A percentile compares a stretch with the other conserved stretches of the same genome.
These are phyloP conservation scores for Gaeumannomyces tritici DNA, from an alignment of 2,329 filamentous ascomycete genomes.

Conservation along the genomic window DNA sequence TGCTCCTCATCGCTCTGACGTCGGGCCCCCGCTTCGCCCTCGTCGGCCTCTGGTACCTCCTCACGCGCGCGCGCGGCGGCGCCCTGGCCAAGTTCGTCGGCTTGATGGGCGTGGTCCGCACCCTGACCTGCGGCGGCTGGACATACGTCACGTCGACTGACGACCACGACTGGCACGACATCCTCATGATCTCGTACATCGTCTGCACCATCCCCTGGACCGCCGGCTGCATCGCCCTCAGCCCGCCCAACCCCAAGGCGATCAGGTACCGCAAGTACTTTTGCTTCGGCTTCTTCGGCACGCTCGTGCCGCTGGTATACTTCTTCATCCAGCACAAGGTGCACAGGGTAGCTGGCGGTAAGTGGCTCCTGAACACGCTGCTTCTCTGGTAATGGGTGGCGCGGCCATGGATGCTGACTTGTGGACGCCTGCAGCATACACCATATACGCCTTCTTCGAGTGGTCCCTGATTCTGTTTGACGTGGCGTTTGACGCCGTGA, in stretches of 20 bases:
- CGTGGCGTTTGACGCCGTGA: slow-evolving; percentile 92
- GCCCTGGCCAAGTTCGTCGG: slow-evolving; percentile 74
- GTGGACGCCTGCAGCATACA: slow-evolving; percentile 66
- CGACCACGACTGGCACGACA: slow-evolving; percentile 97
- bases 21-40: slow-evolving; percentile 89
- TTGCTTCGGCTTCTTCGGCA: slow-evolving; percentile 78
- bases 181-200: slow-evolving; percentile 98
- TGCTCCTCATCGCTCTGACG: slow-evolving; percentile 93
- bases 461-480: slow-evolving; percentile 93
- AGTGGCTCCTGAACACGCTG: slow-evolving; percentile 19
- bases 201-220: slow-evolving; percentile 95
- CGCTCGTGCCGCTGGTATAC: slow-evolving; percentile 82
- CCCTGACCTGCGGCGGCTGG: slow-evolving; percentile 92
- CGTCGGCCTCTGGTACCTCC: slow-evolving; percentile 82
- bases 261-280: slow-evolving; percentile 85
- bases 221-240: slow-evolving; percentile 76
- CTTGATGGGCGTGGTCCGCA: slow-evolving; percentile 73
- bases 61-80: slow-evolving; percentile 68
- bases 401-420: not conserved
- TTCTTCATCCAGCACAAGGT: slow-evolving; percentile 99
- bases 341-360: slow-evolving; percentile 86
- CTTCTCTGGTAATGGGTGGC: not conserved
- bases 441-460: slow-evolving; percentile 94
- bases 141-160: slow-evolving; percentile 98
- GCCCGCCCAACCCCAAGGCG: slow-evolving; percentile 72